Base-by-base conservation (phyloP, 805 yeast species). In the Saturnispora gosingensis region DNA sequence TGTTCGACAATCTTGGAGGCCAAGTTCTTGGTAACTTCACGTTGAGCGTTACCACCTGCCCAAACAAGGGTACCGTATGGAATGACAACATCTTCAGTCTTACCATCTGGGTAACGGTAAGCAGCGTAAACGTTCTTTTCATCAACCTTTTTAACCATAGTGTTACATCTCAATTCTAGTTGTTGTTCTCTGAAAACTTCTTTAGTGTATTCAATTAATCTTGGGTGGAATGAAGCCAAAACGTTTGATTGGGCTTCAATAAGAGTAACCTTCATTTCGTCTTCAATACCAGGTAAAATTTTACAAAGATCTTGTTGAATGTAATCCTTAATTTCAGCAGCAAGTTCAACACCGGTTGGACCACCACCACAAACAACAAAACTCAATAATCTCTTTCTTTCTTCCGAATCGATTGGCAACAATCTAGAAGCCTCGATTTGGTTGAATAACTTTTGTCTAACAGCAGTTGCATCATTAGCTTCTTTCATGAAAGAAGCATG, bases 321-420 rank as follows among this genome's bases (percentile, higher is more conserved):
- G 71, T 87, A 91, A 70, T 90, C 98, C 72, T 86, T 95, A 61
- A 90, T 73, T 72, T 91, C 97, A 64, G 96, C 98, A 59, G 97
- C 97, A 62, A 89, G 85, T 72, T 89, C 97, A 56, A 90, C 97
- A 73, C 98, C 98, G 43, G 98, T 90, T 67, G 98, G 97, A 58
- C 98, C 98, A 71, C 97, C 98, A 63, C 98, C 98, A 59, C 93
- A 95, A 56, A 91, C 95, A 56, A 91, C 91, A 61, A 89, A 83
- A 56, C 83, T 85, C 66, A 90, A 77, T 61, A 91, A 77, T 68
- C 96, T 81, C 71, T 81, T 79, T 71, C 97, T 81, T 67, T 87
- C 95, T 59, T 81, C 87, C 28, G 70, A 68, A 50, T 73, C 82
- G 59, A 77, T 78, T 53, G 93, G 87, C 60, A 89, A 77, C 58